These are phyloP conservation scores for Bruguiera parviflora DNA, from an alignment of 345 rosid species.

Conservation along the genomic window DNA sequence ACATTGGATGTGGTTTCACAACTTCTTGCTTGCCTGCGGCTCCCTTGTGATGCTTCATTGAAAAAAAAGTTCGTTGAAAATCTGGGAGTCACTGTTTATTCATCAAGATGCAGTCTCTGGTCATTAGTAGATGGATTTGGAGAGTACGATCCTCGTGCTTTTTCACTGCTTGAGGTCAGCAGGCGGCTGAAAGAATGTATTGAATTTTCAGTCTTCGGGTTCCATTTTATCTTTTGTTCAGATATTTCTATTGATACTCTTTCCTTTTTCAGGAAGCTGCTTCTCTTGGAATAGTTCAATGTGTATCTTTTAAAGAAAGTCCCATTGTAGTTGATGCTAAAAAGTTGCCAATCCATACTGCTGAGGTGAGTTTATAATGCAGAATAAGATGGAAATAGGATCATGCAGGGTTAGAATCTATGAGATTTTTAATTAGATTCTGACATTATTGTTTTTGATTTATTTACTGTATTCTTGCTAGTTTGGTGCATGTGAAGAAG, in stretches of 20 bases:
- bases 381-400: neutral
- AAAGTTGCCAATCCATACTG: slow-evolving; percentile 46
- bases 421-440: too few species aligned
- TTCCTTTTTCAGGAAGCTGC: slow-evolving; percentile 4
- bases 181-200: slow-evolving; percentile 12
- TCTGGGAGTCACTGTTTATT: slow-evolving; percentile 47
- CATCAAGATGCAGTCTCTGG: slow-evolving; percentile 47
- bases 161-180: slow-evolving; percentile 79
- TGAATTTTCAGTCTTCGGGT: slow-evolving; percentile 4
- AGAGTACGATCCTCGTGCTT: slow-evolving; percentile 93
- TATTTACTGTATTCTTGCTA: too few species aligned
- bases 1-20: slow-evolving; percentile 75
- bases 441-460: too few species aligned
- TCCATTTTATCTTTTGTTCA: slow-evolving; percentile 3
- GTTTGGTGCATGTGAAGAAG: too few species aligned
- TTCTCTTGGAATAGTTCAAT: slow-evolving; percentile 64
- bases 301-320: slow-evolving; percentile 54
- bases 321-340: slow-evolving; percentile 62
- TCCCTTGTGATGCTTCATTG: slow-evolving; percentile 63
- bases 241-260: slow-evolving; percentile 4
- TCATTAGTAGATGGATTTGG: slow-evolving; percentile 88
- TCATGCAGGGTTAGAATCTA: too few species aligned
- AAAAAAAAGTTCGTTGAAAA: slow-evolving; percentile 61
- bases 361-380: slow-evolving; percentile 46
- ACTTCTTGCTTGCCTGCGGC: slow-evolving; percentile 80